These are phyloP conservation scores for Exsudoporus frostii DNA, from an alignment of 768 basidiomycete species.

Conservation along the genomic window DNA sequence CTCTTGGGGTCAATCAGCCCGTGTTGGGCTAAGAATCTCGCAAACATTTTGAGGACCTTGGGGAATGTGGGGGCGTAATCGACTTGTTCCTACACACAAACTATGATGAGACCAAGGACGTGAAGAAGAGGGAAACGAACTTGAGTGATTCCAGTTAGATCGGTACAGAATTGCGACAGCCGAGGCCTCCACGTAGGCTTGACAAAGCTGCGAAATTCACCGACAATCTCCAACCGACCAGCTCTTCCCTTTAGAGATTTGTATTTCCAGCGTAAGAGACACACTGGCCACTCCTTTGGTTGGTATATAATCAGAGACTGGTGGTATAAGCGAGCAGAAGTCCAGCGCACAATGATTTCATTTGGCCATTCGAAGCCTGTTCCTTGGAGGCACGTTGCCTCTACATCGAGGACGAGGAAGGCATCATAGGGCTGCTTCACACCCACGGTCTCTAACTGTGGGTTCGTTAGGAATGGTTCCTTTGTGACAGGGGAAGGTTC, in stretches of 20 bases:
- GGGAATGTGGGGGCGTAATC: conserved; percentile 75
- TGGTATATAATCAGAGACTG: conserved; percentile 5
- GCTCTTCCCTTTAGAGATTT: conserved; percentile 48
- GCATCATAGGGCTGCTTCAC: conserved; percentile 60
- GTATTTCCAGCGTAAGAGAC: conserved; percentile 80
- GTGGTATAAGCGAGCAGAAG: conserved; percentile 15
- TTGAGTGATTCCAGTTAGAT: conserved; percentile 90
- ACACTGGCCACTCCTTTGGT: conserved; percentile 87
- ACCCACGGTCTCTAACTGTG: conserved; percentile 11
- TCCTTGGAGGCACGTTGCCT: conserved; percentile 74
- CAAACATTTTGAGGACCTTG: conserved; percentile 60
- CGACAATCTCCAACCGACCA: conserved; percentile 61
- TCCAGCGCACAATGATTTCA: conserved; percentile 80
- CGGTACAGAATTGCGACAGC: conserved; percentile 80
- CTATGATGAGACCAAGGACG: conserved; percentile 4
- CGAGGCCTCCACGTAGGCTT: conserved; percentile 81
- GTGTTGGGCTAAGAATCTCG: conserved; percentile 65
- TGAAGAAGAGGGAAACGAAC: conserved; percentile 43
- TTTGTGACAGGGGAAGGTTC: background rate
- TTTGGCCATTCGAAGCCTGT: conserved; percentile 80
- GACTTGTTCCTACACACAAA: conserved; percentile 64
- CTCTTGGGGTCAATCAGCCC: conserved; percentile 62
- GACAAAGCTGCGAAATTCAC: conserved; percentile 87
- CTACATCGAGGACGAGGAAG: conserved; percentile 87
- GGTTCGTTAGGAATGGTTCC: background rate